Evolutionary conservation across 495 filamentous ascomycete genomes (phyloP).

Genomic region (Evernia prunastri): DNA sequence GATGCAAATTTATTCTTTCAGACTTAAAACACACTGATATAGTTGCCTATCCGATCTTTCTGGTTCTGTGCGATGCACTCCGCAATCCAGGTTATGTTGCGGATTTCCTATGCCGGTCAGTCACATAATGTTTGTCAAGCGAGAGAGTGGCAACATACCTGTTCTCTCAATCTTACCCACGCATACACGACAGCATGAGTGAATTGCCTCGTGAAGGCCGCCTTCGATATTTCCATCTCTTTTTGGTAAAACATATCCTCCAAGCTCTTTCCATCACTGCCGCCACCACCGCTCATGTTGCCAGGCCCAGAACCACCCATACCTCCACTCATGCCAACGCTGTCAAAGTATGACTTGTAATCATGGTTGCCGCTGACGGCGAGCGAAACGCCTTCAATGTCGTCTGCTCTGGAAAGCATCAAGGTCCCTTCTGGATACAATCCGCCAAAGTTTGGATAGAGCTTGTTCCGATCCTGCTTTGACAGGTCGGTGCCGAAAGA

Average conservation of each 20-base stretch:
- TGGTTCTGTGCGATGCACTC: constrained; percentile 99
- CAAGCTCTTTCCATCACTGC: constrained; percentile 76
- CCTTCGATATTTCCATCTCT: constrained; percentile 97
- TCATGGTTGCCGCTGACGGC: constrained; percentile 87
- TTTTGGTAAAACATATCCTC: constrained; percentile 99
- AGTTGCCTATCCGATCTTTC: constrained; percentile 97
- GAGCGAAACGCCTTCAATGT: constrained; percentile 84
- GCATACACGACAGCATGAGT: constrained; percentile 92
- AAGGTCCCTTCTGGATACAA: constrained; percentile 90
- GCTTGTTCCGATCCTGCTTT: constrained; percentile 88
- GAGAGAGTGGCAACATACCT: constrained; percentile 53
- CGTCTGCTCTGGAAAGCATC: constrained; percentile 93
- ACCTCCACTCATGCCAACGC: constrained; percentile 75
- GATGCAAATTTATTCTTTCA: not conserved
- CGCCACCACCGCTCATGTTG: constrained; percentile 74
- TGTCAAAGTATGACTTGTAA: constrained; percentile 92
- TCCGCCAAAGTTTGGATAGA: constrained; percentile 86
- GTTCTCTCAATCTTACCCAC: constrained; percentile 96
- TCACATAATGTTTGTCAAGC: constrained; percentile 9
- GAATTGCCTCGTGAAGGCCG: constrained; percentile 93
- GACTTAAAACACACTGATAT: constrained; percentile 86
- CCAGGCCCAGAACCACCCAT: constrained; percentile 47
- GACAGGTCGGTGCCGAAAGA: constrained; percentile 96
- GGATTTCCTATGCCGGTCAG: constrained; percentile 73
- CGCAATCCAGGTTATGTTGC: constrained; percentile 98